These are phyloP conservation scores for Insectozyma bohioensis DNA, from an alignment of 1,139 yeast genomes.

Conservation along the genomic window DNA sequence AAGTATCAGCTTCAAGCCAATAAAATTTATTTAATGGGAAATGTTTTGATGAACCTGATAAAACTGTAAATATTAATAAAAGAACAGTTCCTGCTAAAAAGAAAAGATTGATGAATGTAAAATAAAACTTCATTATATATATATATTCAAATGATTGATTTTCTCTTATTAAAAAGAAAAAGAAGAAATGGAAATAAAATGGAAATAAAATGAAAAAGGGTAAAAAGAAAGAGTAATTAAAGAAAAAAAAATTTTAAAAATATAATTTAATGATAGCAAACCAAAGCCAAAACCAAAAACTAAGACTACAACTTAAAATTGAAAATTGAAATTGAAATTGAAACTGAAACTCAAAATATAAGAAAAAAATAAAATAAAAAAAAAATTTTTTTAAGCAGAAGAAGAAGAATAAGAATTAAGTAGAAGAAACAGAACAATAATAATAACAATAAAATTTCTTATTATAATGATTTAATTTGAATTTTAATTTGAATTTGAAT, in stretches of 20 bases:
- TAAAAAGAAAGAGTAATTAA: constrained; percentile 1
- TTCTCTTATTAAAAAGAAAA: constrained; percentile 1
- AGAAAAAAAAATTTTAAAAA: background rate
- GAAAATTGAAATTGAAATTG: too few species aligned
- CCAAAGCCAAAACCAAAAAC: too few species aligned
- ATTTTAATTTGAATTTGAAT: too few species aligned
- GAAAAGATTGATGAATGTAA: constrained; percentile 38
- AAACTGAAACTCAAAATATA: too few species aligned
- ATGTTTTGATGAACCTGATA: constrained; percentile 63
- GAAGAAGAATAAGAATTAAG: too few species aligned
- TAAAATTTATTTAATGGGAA: constrained; percentile 66
- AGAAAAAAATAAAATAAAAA: too few species aligned
- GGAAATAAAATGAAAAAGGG: constrained; percentile 1
- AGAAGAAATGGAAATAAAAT: constrained; percentile 1
- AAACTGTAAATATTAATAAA: constrained; percentile 57
- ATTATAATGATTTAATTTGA: too few species aligned
- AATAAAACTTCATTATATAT: constrained; percentile 31
- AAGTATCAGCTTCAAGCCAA: constrained; percentile 72
- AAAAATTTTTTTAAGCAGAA: too few species aligned
- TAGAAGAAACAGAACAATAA: too few species aligned
- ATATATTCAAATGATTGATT: background rate
- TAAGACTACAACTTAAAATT: too few species aligned
- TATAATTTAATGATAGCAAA: too few species aligned
- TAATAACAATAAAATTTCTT: too few species aligned
- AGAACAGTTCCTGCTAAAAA: constrained; percentile 54